Conservation (phyloP, 768 basidiomycete species). For the Piloderma croceum region DNA sequence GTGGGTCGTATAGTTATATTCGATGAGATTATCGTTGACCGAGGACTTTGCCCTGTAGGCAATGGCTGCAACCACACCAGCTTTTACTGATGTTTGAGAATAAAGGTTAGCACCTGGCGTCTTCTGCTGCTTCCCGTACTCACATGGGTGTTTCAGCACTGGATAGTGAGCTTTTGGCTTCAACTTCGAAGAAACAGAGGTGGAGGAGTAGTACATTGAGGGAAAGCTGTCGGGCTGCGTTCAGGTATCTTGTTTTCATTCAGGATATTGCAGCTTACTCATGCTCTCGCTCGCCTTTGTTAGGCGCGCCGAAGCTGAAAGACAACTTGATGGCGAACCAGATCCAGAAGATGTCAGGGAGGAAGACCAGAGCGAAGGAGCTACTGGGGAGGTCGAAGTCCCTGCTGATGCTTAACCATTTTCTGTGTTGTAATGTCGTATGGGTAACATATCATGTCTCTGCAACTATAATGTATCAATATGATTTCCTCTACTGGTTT, state of each 20-base stretch:
- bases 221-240: slow-evolving; percentile 57
- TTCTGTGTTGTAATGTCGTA: too few relatives aligned
- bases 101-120: slow-evolving; percentile 42
- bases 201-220: slow-evolving; percentile 52
- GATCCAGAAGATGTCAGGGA: too few relatives aligned
- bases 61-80: slow-evolving; percentile 50
- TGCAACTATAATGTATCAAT: too few relatives aligned
- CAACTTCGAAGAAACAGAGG: slow-evolving; percentile 45
- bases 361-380: too few relatives aligned
- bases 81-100: slow-evolving; percentile 68
- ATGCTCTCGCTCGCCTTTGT: background rate
- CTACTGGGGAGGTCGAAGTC: too few relatives aligned
- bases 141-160: slow-evolving; percentile 45
- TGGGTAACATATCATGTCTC: too few relatives aligned
- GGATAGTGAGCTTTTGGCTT: slow-evolving; percentile 57
- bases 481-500: too few relatives aligned
- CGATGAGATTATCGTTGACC: background rate
- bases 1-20: slow-evolving; percentile 31
- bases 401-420: too few relatives aligned
- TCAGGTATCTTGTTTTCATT: slow-evolving; percentile 40
- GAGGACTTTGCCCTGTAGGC: slow-evolving; percentile 38
- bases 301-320: slow-evolving; percentile 2
- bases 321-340: too few relatives aligned
- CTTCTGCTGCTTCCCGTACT: background rate
- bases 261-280: too few relatives aligned